Base-by-base conservation (phyloP, 768 basidiomycete species). In the Tricholoma matsutake region DNA sequence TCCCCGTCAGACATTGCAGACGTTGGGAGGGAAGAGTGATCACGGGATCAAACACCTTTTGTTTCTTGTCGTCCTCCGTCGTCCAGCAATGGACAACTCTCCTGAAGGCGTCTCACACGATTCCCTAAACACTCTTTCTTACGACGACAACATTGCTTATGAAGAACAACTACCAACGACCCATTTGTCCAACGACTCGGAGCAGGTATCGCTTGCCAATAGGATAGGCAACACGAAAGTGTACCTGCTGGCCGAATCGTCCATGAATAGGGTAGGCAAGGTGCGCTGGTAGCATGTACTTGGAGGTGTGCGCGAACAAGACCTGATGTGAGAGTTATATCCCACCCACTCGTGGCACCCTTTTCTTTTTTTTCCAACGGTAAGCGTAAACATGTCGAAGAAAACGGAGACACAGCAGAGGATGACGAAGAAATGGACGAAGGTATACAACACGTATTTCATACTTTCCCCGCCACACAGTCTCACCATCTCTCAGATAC, bases 151-250 rank as follows among this genome's bases (percentile, higher is more conserved):
- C 8, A 68, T 81, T 6, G 76, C 82, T 0, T 85, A 87, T 62
- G 87, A 88, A 64, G 83, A 83, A 59, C 85, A 87, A 69, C 59
- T 81, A 13, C 76, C 81, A 14, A 71, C n/a, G n/a, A n/a, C 76
- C 6, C 65, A 73, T 22, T 63, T 65, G 11, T 60, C 72, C 6
- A 71, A 69, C 20, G 69, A 66, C 28, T 67, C 72, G 34, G 72
- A 69, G 52, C 67, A 71, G 34, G 67, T 73, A 34, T 79, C 78
- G 18, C 77, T 91, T 32, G 86, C 84, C 14, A 79, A 83, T 61
- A 83, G 91, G n/a, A 92, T 92, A 47, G 83, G 90, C 52, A 82
- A 67, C 54, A 81, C 82, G 53, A 91, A 89, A 73, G 83, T 92
- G n/a, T 94, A 93, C 74, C 72, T 92, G 29, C 81, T 91, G 63